phyloP scores from a whole-genome alignment of 2,329 filamentous ascomycete genomes.

The Fusarium xylarioides region DNA sequence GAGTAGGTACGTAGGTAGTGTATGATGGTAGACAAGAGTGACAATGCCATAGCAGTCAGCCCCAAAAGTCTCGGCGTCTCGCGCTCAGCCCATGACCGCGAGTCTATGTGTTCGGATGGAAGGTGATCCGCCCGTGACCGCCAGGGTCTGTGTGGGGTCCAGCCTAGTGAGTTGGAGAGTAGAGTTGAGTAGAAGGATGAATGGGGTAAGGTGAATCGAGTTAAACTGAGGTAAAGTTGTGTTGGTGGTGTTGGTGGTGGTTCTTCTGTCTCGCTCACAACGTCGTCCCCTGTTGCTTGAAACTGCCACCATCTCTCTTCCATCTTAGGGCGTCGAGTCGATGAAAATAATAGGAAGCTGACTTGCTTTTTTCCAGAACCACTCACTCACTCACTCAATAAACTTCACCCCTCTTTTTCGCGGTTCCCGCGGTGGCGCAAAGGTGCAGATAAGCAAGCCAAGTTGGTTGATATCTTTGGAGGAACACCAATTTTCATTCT shows the following conservation, averaged over 20 bases:
- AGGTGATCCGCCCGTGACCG: slow-evolving; percentile 4
- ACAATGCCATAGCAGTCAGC: neutral
- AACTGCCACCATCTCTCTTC: slow-evolving; percentile 15
- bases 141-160: slow-evolving; percentile 15
- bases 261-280: neutral
- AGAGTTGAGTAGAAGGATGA: neutral
- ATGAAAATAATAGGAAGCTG: neutral
- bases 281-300: slow-evolving; percentile 4
- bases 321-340: neutral
- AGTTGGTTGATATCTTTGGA: neutral
- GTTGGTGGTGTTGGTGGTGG: neutral
- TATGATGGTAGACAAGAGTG: neutral
- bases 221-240: neutral
- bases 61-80: slow-evolving; percentile 14
- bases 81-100: slow-evolving; percentile 19
- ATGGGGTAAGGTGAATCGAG: neutral
- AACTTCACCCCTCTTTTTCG: slow-evolving; percentile 3
- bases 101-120: slow-evolving; percentile 12
- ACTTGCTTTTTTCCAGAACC: slow-evolving; percentile 15
- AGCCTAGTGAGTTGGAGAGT: neutral
- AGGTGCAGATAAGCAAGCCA: neutral
- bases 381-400: neutral
- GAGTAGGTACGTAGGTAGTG: too few relatives aligned
- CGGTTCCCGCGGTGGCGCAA: neutral
- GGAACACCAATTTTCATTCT: neutral